Base-by-base conservation (phyloP, 495 filamentous ascomycete species). In the Wilcoxina mikolae region DNA sequence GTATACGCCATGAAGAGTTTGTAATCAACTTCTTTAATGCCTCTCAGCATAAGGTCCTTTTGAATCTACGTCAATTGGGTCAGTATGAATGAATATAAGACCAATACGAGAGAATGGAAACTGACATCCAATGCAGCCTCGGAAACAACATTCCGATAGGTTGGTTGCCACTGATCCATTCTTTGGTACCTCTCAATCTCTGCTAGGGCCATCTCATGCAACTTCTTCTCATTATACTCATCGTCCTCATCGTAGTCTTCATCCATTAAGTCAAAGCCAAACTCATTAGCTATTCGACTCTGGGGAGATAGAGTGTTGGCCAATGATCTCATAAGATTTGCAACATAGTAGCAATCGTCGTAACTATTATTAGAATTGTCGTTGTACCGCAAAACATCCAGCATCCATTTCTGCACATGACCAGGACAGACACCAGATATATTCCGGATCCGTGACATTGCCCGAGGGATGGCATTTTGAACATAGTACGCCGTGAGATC, bases 111-210 rank as follows among this genome's bases (percentile, higher is more conserved):
- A n/a, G n/a, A n/a, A n/a, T n/a, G n/a, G n/a, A n/a, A n/a, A n/a
- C n/a, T n/a, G n/a, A n/a, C n/a, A 41, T 66, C 63, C 33, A 96
- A 69, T 2, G 87, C 87, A 4, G 89, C 83, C 31, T 76, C 75
- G 0, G 93, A 87, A 66, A 87, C 87, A 52, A 94, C 74, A 58
- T 96, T 99, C 53, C 95, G 87, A 67, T 83, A 94, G 0, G 88
- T 93, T 29, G 81, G 78, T 0, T 83, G 84, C 81, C 87, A 96
- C 68, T 95, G 87, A 61, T 99, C 91, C 75, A 93, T 87, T 42
- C 90, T 79, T 45, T 87, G 78, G 62, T 90, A 85, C 48, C 93
- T 78, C 54, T 95, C 85, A 43, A 99, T 85, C 65, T 94, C 87
- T 1, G 83, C 83, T 42, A 78, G 75, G 39, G 77, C 76, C 46